Evolutionary conservation across 768 basidiomycete genomes (phyloP).

Genomic region (Hemileccinum rubropunctum): DNA sequence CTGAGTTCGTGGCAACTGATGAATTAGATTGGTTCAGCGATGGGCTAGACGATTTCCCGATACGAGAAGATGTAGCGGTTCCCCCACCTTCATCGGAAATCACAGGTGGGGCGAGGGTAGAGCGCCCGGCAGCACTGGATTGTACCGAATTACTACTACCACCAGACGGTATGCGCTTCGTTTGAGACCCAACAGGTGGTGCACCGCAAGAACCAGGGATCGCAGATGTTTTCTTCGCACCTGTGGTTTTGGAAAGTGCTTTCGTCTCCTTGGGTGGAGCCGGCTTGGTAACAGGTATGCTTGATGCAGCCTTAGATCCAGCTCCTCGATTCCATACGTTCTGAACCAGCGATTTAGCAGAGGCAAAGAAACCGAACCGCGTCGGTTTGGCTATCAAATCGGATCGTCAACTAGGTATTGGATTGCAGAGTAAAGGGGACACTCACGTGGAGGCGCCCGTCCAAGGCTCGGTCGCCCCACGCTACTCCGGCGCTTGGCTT

Average conservation of each 20-base stretch:
- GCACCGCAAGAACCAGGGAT: constrained; percentile 22
- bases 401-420: constrained; percentile 6
- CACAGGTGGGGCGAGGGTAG: constrained; percentile 12
- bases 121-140: constrained; percentile 4
- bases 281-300: constrained; percentile 28
- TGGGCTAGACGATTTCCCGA: constrained; percentile 21
- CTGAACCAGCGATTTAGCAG: constrained; percentile 66
- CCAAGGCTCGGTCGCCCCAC: constrained; percentile 45
- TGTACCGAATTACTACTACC: constrained; percentile 8
- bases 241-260: constrained; percentile 3
- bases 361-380: constrained; percentile 67
- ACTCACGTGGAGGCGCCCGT: constrained; percentile 42
- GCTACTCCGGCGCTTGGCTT: constrained; percentile 69
- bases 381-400: constrained; percentile 39
- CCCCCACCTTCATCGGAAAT: constrained; percentile 5
- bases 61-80: constrained; percentile 12
- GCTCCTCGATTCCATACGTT: constrained; percentile 70
- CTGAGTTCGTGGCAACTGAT: constrained; percentile 12
- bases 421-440: background rate
- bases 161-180: constrained; percentile 17
- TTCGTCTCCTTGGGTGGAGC: constrained; percentile 14
- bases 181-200: constrained; percentile 18
- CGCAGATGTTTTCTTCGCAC: constrained; percentile 21
- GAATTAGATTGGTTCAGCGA: constrained; percentile 12
- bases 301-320: constrained; percentile 27